Evolutionary conservation across 2,329 filamentous ascomycete species (phyloP).

Genomic region (Cladophialophora carrionii): DNA sequence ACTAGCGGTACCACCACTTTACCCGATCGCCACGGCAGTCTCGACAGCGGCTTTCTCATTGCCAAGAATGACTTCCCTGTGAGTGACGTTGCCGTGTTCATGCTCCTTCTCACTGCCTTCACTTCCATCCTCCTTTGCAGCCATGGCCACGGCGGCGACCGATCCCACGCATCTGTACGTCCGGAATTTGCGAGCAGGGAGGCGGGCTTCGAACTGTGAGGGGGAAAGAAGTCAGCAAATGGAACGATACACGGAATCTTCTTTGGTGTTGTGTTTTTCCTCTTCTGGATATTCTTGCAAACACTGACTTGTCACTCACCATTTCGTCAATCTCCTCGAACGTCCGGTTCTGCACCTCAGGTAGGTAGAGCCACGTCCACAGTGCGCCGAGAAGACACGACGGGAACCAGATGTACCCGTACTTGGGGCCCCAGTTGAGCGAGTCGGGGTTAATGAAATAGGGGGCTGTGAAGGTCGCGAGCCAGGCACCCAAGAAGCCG

Average conservation of each 20-base stretch:
- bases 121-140: slow-evolving; percentile 24
- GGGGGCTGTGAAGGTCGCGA: slow-evolving; percentile 61
- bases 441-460: slow-evolving; percentile 62
- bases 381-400: slow-evolving; percentile 29
- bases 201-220: slow-evolving; percentile 45
- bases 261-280: not conserved
- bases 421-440: slow-evolving; percentile 62
- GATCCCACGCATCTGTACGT: slow-evolving; percentile 45
- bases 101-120: slow-evolving; percentile 25
- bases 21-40: slow-evolving; percentile 30
- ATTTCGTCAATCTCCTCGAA: slow-evolving; percentile 35
- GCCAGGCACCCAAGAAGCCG: slow-evolving; percentile 61
- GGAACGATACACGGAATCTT: not conserved
- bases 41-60: slow-evolving; percentile 51
- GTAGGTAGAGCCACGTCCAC: slow-evolving; percentile 47
- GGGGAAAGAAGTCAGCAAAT: slow-evolving; percentile 8
- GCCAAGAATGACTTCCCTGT: slow-evolving; percentile 25
- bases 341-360: slow-evolving; percentile 57
- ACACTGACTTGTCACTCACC: slow-evolving; percentile 33
- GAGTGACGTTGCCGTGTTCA: slow-evolving; percentile 25
- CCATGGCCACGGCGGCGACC: slow-evolving; percentile 33
- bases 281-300: not conserved
- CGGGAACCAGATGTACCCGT: slow-evolving; percentile 59
- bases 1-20: not conserved
- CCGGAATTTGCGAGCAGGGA: slow-evolving; percentile 46